Base-by-base conservation (phyloP, 2,329 filamentous ascomycete species). In the Colletotrichum sojae region DNA sequence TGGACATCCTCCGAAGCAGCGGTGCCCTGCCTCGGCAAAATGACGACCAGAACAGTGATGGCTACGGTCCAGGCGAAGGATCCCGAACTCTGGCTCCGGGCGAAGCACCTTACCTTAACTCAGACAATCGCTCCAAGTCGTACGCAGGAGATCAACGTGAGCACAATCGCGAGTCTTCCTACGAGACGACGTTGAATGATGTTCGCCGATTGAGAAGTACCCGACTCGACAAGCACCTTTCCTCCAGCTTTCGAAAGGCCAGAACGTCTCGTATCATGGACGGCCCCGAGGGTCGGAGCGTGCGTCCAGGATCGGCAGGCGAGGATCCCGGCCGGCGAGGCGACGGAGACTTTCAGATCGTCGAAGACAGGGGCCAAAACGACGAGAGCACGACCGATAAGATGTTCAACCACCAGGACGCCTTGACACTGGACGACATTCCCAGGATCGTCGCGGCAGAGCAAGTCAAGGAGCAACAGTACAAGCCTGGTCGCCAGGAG, bases 131-230 rank as follows among this genome's bases (percentile, higher is more conserved):
- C 63, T 94, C 94, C 18, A 93, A 91, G 75, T 94, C 92, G 2
- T 92, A 91, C 77, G 89, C 89, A 52, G 91, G 90, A 25, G 88
- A 89, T 71, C 80, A 85, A 67, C 58, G 79, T 77, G 90, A 91
- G 58, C 87, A 89, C 69, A 86, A 87, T 69, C 88, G 90, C 73
- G 88, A 91, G 75, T 94, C 92, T 59, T 94, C 93, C 31, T 96
- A 98, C 78, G 95, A 98, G 83, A 97, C 95, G 82, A 97, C 95
- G 54, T 91, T 99, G 73, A 97, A 96, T 73, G 96, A 99, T 81
- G 96, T 99, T 77, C 91, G 94, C 75, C 89, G 96, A 71, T 83
- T 99, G 68, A 91, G 95, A 73, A 98, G 96, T 71, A 98, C 95
- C 22, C 91, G 96, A 36, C 91, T 98, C 77, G 95, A 99, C 76